These are phyloP conservation scores for Malus sieversii DNA, from an alignment of 306 rosid species.

Conservation along the genomic window DNA sequence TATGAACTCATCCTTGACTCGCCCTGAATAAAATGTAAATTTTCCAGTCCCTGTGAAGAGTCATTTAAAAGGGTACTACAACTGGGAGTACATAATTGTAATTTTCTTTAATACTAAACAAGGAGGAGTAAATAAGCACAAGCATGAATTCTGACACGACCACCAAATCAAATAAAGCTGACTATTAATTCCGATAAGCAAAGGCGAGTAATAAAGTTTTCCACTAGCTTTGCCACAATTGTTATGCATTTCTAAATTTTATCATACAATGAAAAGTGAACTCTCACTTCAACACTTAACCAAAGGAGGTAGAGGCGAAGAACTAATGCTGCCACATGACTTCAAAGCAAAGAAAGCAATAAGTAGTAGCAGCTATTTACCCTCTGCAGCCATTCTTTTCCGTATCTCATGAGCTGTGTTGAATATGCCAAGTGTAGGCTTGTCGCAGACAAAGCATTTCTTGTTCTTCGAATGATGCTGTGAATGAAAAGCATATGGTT, in stretches of 20 bases:
- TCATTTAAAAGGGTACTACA: not conserved
- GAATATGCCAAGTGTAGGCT: constrained; percentile 67
- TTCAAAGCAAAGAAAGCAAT: not conserved
- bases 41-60: not conserved
- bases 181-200: not conserved
- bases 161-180: not conserved
- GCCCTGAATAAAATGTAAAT: not conserved
- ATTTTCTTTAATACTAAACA: not conserved
- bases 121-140: not conserved
- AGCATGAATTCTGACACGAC: not conserved
- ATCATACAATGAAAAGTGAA: not conserved
- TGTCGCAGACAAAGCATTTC: constrained; percentile 78
- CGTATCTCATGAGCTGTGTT: constrained; percentile 62
- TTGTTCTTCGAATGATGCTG: constrained; percentile 80
- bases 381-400: constrained; percentile 47
- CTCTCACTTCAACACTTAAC: not conserved
- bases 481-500: constrained; percentile 1
- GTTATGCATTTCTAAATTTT: not conserved
- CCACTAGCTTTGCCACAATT: not conserved
- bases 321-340: not conserved
- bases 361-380: constrained; percentile 21
- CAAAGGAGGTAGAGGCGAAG: not conserved
- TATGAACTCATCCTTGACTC: not conserved
- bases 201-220: not conserved
- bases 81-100: not conserved